Evolutionary conservation across 805 yeast species (phyloP), one percentile per base, ranked within the genome.

Genomic region (Spathaspora girioi): DNA sequence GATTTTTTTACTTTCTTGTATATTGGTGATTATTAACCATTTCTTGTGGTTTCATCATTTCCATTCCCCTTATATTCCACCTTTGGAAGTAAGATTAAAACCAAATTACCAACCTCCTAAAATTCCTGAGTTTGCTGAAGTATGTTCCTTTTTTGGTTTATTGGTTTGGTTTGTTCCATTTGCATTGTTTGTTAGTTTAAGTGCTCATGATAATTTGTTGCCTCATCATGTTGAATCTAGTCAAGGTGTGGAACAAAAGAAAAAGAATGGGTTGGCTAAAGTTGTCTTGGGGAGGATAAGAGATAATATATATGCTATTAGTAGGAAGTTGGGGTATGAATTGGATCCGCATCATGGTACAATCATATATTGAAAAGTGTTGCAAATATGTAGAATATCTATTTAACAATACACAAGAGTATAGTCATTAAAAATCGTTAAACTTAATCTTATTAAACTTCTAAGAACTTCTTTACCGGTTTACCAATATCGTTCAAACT

Each of bases 131-230:
- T 93, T 93, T 63, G 76, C 91, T 1, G 97, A 94, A 64, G 89
- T 94, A 3, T 89, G 97, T n/a, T 87, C 97, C 2, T 94, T 94
- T 67, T 92, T 94, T 64, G 99, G 97, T 1, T 70, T 94, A 42
- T 85, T 94, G 60, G 84, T 94, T 17, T 94, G 99, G 99, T 78
- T 93, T 53, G 81, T 94, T 27, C 99, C 99, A 32, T 90, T 94
- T 66, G 85, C 97, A 3, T 75, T 94, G 51, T 93, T 94, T 67
- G 93, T 94, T 15, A 86, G 96, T 29, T 75, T 94, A 53, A 88
- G 96, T 64, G 97, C 97, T 1, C 88, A 89, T 55, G 99, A 94
- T 62, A 87, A 89, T 61, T 83, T 87, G 17, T 76, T 94, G 43
- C 99, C 99, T 8, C 76, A 70, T 54, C 74, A 73, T 52, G 51